Base-by-base conservation (phyloP, 257 asterid genomes). In the Gardenia jasminoides region DNA sequence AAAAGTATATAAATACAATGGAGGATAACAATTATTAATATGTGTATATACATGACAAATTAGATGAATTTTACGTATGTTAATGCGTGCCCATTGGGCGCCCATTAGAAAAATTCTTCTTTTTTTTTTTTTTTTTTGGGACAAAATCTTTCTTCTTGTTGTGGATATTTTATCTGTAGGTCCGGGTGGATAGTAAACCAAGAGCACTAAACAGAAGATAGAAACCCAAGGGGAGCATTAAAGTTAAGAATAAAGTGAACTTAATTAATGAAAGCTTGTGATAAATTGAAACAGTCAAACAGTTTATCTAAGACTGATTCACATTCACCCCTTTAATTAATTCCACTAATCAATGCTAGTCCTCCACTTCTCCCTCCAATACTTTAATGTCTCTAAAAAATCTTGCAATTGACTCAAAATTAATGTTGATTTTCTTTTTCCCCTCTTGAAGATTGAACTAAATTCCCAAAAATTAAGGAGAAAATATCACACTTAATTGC, bases 241-340 rank as follows among this genome's bases (percentile, higher is more conserved):
- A 74, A 74, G 39, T 28, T 15, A 31, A 10, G 22, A 33, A 39
- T 11, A 28, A 48, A 4, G 20, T 47, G 39, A 76, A 64, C 20
- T 47, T 76, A 16, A 12, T 47, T 76, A 16, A 12, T 65, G 5
- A 36, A 22, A 24, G 16, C 54, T 48, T 66, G 46, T 77, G 41
- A 48, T 20, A 28, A 26, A 16, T 47, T 20, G 74, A 48, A 65
- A 22, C 0, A 19, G 66, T 48, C 48, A 28, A 76, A 20, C 72
- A 76, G 47, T 10, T 28, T 22, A 31, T 44, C 64, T 62, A 17
- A 76, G 41, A 64, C 62, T 28, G 28, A 48, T 59, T 62, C 74
- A 67, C 79, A 41, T 64, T 48, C 72, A 52, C 56, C 22, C 22
- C 41, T 61, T 62, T 30, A 66, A 76, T 76, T 58, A n/a, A 26